Evolutionary conservation across 1,139 yeast genomes (phyloP).

Genomic region (Nakaseomyces kungkrabaensis): DNA sequence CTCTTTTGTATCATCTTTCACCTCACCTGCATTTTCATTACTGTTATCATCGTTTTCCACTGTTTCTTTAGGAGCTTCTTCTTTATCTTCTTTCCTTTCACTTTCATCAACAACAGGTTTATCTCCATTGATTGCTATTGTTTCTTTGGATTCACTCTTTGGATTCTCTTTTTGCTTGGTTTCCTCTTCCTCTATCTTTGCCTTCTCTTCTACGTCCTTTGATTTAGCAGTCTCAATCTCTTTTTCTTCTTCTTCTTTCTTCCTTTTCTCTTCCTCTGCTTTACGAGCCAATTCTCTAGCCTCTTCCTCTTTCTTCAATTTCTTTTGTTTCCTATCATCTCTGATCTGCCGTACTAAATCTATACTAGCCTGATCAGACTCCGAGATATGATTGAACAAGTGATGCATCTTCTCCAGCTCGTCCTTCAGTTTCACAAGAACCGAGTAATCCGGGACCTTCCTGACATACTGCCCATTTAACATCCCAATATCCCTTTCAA

Average conservation of each 20-base stretch:
- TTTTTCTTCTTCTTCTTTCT: slow-evolving; percentile 3
- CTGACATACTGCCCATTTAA: slow-evolving; percentile 49
- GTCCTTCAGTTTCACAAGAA: slow-evolving; percentile 39
- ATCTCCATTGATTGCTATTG: neutral
- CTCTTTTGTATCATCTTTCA: neutral
- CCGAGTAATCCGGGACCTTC: slow-evolving; percentile 38
- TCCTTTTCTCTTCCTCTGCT: slow-evolving; percentile 6
- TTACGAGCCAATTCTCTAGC: slow-evolving; percentile 4
- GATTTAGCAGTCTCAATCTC: too few species aligned
- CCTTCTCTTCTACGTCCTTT: too few species aligned
- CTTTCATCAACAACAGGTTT: neutral
- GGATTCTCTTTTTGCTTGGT: slow-evolving; percentile 4
- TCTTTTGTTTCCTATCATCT: slow-evolving; percentile 5
- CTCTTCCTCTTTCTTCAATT: slow-evolving; percentile 12
- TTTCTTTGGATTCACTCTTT: too few species aligned
- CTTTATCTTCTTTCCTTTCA: too few species aligned
- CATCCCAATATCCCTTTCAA: slow-evolving; percentile 50
- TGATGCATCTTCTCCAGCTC: slow-evolving; percentile 40
- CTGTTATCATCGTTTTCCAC: too few species aligned
- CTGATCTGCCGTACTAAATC: slow-evolving; percentile 15
- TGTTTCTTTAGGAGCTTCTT: too few species aligned
- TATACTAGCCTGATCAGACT: slow-evolving; percentile 33
- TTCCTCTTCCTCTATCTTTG: slow-evolving; percentile 7
- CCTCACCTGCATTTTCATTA: too few species aligned
- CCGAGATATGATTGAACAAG: slow-evolving; percentile 40